phyloP scores from a whole-genome alignment of 2,329 filamentous ascomycete genomes.

The Aspergillus intermedius region DNA sequence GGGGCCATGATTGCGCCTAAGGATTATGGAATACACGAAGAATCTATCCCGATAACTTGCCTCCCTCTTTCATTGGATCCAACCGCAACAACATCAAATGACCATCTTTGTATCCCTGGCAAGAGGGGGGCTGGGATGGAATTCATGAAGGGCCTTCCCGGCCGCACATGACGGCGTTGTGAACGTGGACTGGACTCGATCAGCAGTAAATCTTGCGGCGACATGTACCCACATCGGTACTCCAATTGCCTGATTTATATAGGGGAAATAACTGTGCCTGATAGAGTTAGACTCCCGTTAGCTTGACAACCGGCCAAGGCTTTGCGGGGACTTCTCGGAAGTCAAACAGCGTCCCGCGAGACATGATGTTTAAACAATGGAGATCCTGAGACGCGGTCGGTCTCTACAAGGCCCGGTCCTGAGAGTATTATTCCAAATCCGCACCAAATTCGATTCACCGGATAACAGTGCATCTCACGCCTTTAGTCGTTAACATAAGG shows the following conservation, averaged over 20 bases:
- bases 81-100: neutral
- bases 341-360: neutral
- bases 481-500: too few relatives aligned
- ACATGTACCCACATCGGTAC: neutral
- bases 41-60: neutral
- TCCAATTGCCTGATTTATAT: neutral
- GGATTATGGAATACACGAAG: neutral
- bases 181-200: neutral
- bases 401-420: neutral
- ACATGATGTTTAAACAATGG: neutral
- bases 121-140: neutral
- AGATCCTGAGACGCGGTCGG: neutral
- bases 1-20: neutral
- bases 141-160: neutral
- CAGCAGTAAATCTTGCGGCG: neutral
- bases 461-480: too few relatives aligned
- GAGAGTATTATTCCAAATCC: too few relatives aligned
- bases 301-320: neutral
- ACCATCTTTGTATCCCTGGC: neutral
- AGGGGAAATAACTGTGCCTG: neutral
- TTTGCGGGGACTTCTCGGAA: neutral
- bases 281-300: neutral
- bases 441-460: too few relatives aligned
- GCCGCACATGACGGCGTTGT: neutral
- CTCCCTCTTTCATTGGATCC: neutral